Conservation (phyloP, 768 basidiomycete species). For the Lactifluus volemus region DNA sequence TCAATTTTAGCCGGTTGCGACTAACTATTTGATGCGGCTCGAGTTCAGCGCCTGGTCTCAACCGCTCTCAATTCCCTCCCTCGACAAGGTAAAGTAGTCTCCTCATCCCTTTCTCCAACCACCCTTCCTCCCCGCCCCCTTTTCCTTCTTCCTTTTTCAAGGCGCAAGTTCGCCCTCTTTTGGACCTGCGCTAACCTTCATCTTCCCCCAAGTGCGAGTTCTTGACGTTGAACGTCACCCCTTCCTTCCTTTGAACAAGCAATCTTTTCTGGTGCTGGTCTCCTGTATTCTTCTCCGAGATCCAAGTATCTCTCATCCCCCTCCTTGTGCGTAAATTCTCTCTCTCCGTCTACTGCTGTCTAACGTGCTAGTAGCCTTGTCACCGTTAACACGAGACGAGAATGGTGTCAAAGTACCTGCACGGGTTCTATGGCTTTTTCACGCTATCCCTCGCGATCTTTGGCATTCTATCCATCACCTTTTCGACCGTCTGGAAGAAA, state of each 20-base stretch:
- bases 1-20: constrained; percentile 5
- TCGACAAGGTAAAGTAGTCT: constrained; percentile 7
- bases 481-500: constrained; percentile 65
- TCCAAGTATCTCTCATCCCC: background rate
- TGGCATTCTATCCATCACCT: constrained; percentile 51
- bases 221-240: constrained; percentile 15
- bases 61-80: background rate
- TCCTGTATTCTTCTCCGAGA: background rate
- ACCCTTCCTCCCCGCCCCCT: constrained; percentile 20
- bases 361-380: background rate
- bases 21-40: background rate
- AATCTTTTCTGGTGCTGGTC: constrained; percentile 9
- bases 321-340: background rate
- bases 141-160: constrained; percentile 25
- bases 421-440: constrained; percentile 65
- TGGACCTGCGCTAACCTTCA: constrained; percentile 26
- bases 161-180: constrained; percentile 9
- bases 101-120: constrained; percentile 4
- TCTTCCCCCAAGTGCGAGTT: constrained; percentile 21
- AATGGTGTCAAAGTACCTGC: constrained; percentile 52
- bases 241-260: background rate
- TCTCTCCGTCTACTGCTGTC: background rate
- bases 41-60: too few species aligned
- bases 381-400: background rate
- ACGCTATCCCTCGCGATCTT: constrained; percentile 64